Evolutionary conservation across 1,284 basidiomycete species (phyloP).

Genomic region (Malassezia vespertilionis): DNA sequence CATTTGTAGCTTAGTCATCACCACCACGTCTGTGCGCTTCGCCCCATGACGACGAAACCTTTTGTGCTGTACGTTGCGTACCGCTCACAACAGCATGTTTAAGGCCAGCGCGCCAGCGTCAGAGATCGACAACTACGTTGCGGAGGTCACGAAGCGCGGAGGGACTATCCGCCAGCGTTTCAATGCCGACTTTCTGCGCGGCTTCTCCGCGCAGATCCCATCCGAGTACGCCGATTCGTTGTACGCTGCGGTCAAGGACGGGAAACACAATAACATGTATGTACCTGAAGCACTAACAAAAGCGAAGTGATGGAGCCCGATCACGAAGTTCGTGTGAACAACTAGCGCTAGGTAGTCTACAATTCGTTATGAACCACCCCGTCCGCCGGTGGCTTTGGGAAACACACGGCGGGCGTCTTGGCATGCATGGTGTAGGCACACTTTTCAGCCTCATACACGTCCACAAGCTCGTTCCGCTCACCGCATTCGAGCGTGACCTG

Average conservation of each 20-base stretch:
- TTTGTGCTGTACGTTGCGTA: conserved; percentile 10
- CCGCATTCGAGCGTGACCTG: conserved; percentile 75
- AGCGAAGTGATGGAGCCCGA: conserved; percentile 13
- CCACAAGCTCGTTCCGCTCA: conserved; percentile 67
- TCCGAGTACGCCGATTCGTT: background rate
- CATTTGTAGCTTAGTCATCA: conserved; percentile 23
- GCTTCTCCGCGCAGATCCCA: conserved; percentile 13
- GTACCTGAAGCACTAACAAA: background rate
- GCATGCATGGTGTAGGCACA: conserved; percentile 87
- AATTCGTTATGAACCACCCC: conserved; percentile 12
- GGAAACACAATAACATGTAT: conserved; percentile 7
- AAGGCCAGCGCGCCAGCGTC: background rate
- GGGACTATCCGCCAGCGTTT: conserved; percentile 5
- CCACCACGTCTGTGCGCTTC: no score
- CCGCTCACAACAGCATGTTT: conserved; percentile 9
- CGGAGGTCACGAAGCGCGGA: conserved; percentile 1
- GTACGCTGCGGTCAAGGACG: background rate
- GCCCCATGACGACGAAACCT: background rate
- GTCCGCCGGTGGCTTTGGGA: conserved; percentile 12
- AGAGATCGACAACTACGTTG: conserved; percentile 1
- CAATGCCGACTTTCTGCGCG: conserved; percentile 12
- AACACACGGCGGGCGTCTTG: conserved; percentile 78
- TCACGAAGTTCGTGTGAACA: conserved; percentile 2
- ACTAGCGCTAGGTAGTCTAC: conserved; percentile 4
- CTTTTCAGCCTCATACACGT: conserved; percentile 78